Percentiles rank a stretch among this genome's conserved stretches.
These are phyloP conservation scores for Phallus indusiatus DNA, from an alignment of 768 basidiomycete species.

Conservation along the genomic window DNA sequence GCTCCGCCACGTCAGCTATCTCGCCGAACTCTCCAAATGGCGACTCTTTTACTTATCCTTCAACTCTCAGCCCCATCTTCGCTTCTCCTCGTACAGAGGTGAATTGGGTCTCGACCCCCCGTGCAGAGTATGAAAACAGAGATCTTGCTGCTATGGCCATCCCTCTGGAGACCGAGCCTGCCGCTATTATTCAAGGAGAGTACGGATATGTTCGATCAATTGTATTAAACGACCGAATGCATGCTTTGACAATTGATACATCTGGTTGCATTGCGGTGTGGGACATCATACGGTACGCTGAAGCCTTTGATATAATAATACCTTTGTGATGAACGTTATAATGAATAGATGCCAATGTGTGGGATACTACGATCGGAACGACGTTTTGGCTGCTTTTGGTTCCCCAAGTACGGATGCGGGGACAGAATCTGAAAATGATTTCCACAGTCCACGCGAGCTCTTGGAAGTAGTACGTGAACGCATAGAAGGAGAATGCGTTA, in stretches of 20 bases:
- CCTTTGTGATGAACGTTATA: background rate
- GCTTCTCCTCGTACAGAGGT: background rate
- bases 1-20: conserved; percentile 23
- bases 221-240: conserved; percentile 80
- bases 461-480: conserved; percentile 81
- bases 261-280: conserved; percentile 83
- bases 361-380: conserved; percentile 5
- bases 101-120: conserved; percentile 24
- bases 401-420: conserved; percentile 20
- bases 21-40: background rate
- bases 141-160: conserved; percentile 72
- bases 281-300: conserved; percentile 60
- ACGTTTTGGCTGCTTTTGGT: conserved; percentile 23
- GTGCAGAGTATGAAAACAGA: conserved; percentile 51
- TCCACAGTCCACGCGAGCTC: conserved; percentile 68
- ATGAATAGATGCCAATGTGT: conserved; percentile 5
- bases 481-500: conserved; percentile 91
- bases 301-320: background rate
- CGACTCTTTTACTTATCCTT: conserved; percentile 1
- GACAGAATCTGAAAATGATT: conserved; percentile 18
- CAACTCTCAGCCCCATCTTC: conserved; percentile 2
- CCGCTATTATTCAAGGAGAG: conserved; percentile 64
- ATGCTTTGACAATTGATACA: conserved; percentile 86
- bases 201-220: conserved; percentile 75
- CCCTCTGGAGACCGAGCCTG: conserved; percentile 48